phyloP scores from a whole-genome alignment of 2,329 filamentous ascomycete species.

The Epichloe aotearoae region DNA sequence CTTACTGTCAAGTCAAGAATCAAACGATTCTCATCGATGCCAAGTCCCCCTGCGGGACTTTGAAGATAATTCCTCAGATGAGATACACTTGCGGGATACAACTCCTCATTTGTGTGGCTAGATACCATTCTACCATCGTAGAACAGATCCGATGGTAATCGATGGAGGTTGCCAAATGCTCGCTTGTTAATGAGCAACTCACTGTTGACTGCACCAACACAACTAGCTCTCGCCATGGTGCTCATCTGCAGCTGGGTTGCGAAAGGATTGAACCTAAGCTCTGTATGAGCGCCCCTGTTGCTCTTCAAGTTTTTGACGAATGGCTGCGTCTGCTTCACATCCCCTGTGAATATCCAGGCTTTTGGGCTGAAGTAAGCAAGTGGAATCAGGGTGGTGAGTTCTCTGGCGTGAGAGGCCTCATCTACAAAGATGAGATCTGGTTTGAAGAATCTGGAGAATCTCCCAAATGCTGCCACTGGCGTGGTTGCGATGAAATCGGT shows the following conservation, averaged over 20 bases:
- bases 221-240: constrained; percentile 25
- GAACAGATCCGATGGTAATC: constrained; percentile 28
- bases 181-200: constrained; percentile 25
- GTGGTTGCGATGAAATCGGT: constrained; percentile 34
- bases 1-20: constrained; percentile 19
- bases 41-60: constrained; percentile 9
- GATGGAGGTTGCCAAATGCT: constrained; percentile 24
- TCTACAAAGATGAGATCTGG: constrained; percentile 81
- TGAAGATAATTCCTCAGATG: constrained; percentile 19
- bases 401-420: constrained; percentile 40
- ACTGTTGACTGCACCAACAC: constrained; percentile 18
- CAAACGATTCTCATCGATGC: constrained; percentile 22
- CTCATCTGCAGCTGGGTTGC: constrained; percentile 21
- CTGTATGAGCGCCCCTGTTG: constrained; percentile 8
- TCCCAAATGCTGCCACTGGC: constrained; percentile 27
- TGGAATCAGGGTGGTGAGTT: constrained; percentile 31
- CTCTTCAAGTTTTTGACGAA: constrained; percentile 21
- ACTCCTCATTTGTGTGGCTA: constrained; percentile 9
- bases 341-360: constrained; percentile 33
- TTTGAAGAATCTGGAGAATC: constrained; percentile 43
- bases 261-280: constrained; percentile 18
- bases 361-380: constrained; percentile 28
- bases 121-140: constrained; percentile 27
- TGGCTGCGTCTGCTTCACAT: constrained; percentile 30
- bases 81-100: constrained; percentile 15